Evolutionary conservation across 768 basidiomycete species (phyloP).

Genomic region (Boletus eberwhitei): DNA sequence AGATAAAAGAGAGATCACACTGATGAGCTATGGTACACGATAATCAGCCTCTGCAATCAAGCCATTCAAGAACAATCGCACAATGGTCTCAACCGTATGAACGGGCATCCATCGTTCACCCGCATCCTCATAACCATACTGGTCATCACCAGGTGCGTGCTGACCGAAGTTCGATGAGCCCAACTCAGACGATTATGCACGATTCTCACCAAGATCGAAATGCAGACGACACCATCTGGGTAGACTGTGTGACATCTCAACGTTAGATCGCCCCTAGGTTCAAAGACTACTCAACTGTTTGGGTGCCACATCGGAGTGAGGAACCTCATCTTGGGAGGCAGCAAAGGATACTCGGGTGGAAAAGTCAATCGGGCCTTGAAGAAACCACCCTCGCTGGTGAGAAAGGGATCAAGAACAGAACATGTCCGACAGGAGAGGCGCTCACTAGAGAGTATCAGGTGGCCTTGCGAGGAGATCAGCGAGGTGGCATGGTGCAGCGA

Average conservation of each 20-base stretch:
- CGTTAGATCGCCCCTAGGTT: neutral
- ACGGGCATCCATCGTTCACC: slow-evolving; percentile 98
- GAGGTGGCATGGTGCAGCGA: slow-evolving; percentile 9
- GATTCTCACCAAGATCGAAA: slow-evolving; percentile 80
- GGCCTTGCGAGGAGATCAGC: slow-evolving; percentile 52
- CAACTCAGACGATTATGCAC: neutral
- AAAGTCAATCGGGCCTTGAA: slow-evolving; percentile 90
- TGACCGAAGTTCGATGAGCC: slow-evolving; percentile 30
- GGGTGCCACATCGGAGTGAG: slow-evolving; percentile 97
- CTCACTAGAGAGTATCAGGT: slow-evolving; percentile 89
- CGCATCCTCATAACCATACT: slow-evolving; percentile 95
- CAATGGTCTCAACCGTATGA: slow-evolving; percentile 95
- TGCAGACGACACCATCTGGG: slow-evolving; percentile 87
- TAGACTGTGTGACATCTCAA: slow-evolving; percentile 60
- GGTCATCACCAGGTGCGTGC: slow-evolving; percentile 96
- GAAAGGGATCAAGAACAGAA: slow-evolving; percentile 1
- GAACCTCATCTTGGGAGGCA: slow-evolving; percentile 95
- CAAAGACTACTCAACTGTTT: slow-evolving; percentile 64
- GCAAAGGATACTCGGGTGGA: slow-evolving; percentile 84
- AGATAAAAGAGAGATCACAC: slow-evolving; percentile 93
- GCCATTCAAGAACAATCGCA: slow-evolving; percentile 34
- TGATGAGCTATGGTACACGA: slow-evolving; percentile 66
- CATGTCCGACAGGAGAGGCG: neutral
- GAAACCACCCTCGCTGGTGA: slow-evolving; percentile 88
- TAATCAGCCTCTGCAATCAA: neutral